Evolutionary conservation across 306 rosid species (phyloP).

Genomic region (Oemleria cerasiformis): DNA sequence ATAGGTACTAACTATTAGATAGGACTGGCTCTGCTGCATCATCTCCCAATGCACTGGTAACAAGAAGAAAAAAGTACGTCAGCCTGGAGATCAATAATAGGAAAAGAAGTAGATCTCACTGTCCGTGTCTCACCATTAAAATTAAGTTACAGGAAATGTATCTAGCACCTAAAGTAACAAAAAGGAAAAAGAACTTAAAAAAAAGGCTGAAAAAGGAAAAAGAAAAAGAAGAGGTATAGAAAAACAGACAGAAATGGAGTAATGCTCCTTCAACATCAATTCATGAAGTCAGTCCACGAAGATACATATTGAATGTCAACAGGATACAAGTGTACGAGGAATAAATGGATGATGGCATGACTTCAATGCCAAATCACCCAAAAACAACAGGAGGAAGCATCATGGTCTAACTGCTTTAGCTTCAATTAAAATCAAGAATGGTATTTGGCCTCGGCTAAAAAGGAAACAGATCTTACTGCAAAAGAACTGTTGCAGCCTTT

Average conservation of each 20-base stretch:
- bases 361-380: neutral
- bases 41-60: conserved; percentile 65
- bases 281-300: no score
- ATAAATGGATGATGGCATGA: neutral
- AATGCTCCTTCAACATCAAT: no score
- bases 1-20: conserved; percentile 68
- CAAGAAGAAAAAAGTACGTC: conserved; percentile 28
- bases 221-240: no score
- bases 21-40: conserved; percentile 48
- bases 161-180: no score
- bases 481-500: conserved; percentile 77
- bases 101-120: neutral
- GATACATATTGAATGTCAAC: no score
- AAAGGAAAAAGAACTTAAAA: no score
- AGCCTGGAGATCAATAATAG: conserved; percentile 6
- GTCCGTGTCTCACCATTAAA: no score
- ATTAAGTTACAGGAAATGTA: no score
- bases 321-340: neutral
- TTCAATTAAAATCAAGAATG: neutral
- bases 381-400: neutral
- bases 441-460: neutral
- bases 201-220: no score
- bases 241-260: no score
- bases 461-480: conserved; percentile 46
- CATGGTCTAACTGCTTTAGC: neutral